Evolutionary conservation across 768 basidiomycete species (phyloP).

Genomic region (Tylopilus intermedius): DNA sequence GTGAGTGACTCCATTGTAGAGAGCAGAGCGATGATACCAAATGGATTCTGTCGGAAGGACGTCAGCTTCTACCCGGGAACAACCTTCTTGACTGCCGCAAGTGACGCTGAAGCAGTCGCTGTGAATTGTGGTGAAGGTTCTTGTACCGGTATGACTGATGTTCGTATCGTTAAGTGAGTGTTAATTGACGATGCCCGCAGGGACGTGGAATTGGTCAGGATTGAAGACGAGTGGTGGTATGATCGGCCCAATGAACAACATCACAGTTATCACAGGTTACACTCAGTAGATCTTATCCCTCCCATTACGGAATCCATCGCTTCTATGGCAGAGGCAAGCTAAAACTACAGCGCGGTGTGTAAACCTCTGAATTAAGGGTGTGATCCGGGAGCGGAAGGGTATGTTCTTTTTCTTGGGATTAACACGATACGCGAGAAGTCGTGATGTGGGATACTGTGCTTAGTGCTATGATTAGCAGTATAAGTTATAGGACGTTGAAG

Average conservation of each 20-base stretch:
- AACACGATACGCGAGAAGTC: too few relatives aligned
- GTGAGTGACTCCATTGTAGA: constrained; percentile 31
- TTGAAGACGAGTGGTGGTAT: constrained; percentile 43
- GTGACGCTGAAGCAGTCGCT: constrained; percentile 41
- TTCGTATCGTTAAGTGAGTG: not conserved
- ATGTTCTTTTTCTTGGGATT: too few relatives aligned
- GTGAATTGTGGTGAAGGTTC: constrained; percentile 53
- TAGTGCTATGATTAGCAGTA: too few relatives aligned
- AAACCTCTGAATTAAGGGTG: too few relatives aligned
- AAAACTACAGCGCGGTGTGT: too few relatives aligned
- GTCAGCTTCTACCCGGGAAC: constrained; percentile 43
- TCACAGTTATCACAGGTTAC: too few relatives aligned
- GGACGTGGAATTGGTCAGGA: constrained; percentile 48
- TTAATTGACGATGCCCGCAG: constrained; percentile 19
- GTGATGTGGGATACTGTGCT: too few relatives aligned
- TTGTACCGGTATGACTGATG: constrained; percentile 40
- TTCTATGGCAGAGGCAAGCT: too few relatives aligned
- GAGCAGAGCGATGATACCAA: not conserved
- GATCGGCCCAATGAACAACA: constrained; percentile 22
- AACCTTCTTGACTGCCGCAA: constrained; percentile 40
- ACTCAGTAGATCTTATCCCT: too few relatives aligned
- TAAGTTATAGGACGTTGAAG: too few relatives aligned
- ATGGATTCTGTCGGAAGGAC: constrained; percentile 30
- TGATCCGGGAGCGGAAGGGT: too few relatives aligned
- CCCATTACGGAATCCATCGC: too few relatives aligned